A percentile compares a stretch with the other conserved stretches of the same genome.
phyloP scores from a whole-genome alignment of 73 alveolate species.

The Paramecium tetraurelia region DNA sequence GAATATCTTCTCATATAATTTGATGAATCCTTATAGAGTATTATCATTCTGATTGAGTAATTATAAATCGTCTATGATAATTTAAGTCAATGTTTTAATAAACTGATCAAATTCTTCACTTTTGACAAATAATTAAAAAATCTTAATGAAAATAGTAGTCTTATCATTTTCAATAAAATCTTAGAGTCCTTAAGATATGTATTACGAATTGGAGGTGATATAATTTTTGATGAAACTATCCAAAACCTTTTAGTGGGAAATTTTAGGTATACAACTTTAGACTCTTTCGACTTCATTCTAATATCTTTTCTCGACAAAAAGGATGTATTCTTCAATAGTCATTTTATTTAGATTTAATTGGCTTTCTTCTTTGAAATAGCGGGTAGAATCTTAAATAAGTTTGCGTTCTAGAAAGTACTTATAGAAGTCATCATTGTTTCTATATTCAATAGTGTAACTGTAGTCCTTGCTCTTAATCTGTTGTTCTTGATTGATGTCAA shows the following conservation, averaged over 20 bases:
- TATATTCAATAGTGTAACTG: not conserved
- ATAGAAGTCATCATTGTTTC: not conserved
- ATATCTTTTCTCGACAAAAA: not conserved
- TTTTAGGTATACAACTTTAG: not conserved
- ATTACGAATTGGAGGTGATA: not conserved
- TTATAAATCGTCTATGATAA: not conserved
- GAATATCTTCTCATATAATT: not conserved
- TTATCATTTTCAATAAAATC: slow-evolving; percentile 15
- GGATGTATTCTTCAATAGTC: not conserved
- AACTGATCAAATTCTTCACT: slow-evolving; percentile 13
- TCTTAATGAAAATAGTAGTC: not conserved
- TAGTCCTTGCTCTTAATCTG: not conserved
- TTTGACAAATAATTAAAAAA: not conserved
- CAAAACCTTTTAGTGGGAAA: not conserved
- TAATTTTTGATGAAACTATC: not conserved
- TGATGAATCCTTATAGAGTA: not conserved
- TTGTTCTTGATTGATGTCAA: not conserved
- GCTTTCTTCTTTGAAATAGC: not conserved
- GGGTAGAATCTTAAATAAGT: not conserved
- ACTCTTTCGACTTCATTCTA: not conserved
- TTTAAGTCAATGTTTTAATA: not conserved
- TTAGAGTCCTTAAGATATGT: not conserved
- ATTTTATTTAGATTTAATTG: not conserved
- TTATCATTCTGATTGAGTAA: not conserved
- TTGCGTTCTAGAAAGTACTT: not conserved